These are phyloP conservation scores for Aspergillus baeticus DNA, from an alignment of 495 filamentous ascomycete species.

Conservation along the genomic window DNA sequence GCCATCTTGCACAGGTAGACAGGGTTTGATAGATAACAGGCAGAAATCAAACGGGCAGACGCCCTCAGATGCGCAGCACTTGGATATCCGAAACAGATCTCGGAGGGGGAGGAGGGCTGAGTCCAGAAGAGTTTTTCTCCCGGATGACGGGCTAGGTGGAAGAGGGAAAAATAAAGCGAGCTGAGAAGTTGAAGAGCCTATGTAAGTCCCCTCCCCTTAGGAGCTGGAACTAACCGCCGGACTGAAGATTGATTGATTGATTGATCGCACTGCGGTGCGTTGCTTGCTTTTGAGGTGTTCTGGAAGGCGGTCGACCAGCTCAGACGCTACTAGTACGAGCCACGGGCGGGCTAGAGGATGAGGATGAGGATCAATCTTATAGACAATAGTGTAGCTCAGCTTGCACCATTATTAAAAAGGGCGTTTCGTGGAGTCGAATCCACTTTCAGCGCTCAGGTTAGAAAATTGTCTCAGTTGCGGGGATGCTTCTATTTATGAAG, in stretches of 20 bases:
- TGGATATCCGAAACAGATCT: neutral
- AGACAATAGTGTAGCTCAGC: neutral
- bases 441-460: conserved; percentile 12
- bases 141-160: conserved; percentile 6
- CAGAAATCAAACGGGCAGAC: conserved; percentile 10
- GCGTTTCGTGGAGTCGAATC: neutral
- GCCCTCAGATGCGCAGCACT: conserved; percentile 8
- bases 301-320: conserved; percentile 24
- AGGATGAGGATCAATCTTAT: neutral
- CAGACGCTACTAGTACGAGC: neutral
- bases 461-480: conserved; percentile 23
- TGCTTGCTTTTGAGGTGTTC: conserved; percentile 14
- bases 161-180: conserved; percentile 8
- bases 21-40: neutral
- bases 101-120: neutral
- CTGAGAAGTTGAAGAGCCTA: conserved; percentile 2
- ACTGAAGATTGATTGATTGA: conserved; percentile 12
- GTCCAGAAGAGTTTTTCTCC: no score
- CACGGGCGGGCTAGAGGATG: neutral
- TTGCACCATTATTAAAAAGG: neutral
- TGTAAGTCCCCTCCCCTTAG: conserved; percentile 21
- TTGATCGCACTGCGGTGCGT: no score
- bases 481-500: conserved; percentile 4
- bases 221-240: conserved; percentile 5
- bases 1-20: conserved; percentile 44